Evolutionary conservation across 495 filamentous ascomycete species (phyloP).

Genomic region (Aspergillus wentii): DNA sequence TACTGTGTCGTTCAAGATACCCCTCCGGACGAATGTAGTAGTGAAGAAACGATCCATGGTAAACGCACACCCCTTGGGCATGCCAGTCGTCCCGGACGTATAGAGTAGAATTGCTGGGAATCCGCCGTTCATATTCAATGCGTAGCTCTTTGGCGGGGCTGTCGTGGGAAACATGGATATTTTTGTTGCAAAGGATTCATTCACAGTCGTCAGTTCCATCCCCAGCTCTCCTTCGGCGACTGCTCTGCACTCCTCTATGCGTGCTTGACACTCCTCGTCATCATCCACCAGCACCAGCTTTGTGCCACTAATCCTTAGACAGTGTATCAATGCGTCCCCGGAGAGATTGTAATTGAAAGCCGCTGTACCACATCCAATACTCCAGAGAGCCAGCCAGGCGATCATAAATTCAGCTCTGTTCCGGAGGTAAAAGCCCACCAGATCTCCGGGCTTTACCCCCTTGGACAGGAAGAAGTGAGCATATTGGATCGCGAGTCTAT

Average conservation of each 20-base stretch:
- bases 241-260: constrained; percentile 49
- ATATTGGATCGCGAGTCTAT: constrained; percentile 54
- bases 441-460: constrained; percentile 58
- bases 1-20: constrained; percentile 17
- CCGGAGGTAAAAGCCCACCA: constrained; percentile 64
- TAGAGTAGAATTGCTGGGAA: constrained; percentile 62
- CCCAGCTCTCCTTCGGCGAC: constrained; percentile 47
- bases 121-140: constrained; percentile 37
- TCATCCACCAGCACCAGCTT: constrained; percentile 64
- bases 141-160: no score
- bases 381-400: constrained; percentile 55
- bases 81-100: constrained; percentile 65
- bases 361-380: constrained; percentile 62
- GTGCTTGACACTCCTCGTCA: constrained; percentile 44
- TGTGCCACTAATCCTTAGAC: constrained; percentile 54
- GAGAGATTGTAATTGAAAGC: constrained; percentile 70
- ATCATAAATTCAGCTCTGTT: constrained; percentile 68
- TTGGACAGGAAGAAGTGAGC: constrained; percentile 58
- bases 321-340: constrained; percentile 64
- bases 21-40: constrained; percentile 19
- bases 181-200: constrained; percentile 37
- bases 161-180: constrained; percentile 44
- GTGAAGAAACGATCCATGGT: constrained; percentile 36
- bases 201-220: constrained; percentile 49
- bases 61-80: constrained; percentile 58